Base-by-base conservation (phyloP, 208 protist species). In the Novymonas esmeraldas region DNA sequence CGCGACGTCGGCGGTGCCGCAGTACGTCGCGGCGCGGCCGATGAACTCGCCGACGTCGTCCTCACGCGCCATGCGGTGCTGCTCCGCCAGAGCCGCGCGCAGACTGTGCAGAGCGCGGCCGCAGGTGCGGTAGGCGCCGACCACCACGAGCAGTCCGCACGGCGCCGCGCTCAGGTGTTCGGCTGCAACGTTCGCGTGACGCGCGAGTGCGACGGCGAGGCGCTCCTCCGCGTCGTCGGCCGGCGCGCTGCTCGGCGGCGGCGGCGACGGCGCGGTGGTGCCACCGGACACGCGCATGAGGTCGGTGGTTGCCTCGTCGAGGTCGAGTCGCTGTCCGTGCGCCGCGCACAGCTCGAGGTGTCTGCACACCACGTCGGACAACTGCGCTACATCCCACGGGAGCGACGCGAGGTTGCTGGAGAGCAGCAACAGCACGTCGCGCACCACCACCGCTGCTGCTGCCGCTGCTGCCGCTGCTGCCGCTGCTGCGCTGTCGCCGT, bases 61-160 rank as follows among this genome's bases (percentile, higher is more conserved):
- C 31, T 85, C 74, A 38, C 79, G 75, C 14, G 72, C 67, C 50
- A 82, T 70, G 24, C 64, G 75, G 28, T 51, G 70, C 59, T 90
- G 84, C 66, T 70, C 74, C 58, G 88, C 85, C 68, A 84, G 78
- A 11, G 76, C 79, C 6, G 55, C 57, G 16, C 84, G 81, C 34
- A 95, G 70, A 13, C 41, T 22, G 42, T 76, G 64, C 0, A 95
- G 67, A 10, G 61, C 72, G 26, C 68, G 58, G 28, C 69, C 75
- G 28, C 90, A 72, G 10, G 71, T 86, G 46, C 84, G 81, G 52
- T 83, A 84, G 56, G 80, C 72, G 4, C 81, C 73, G 3, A 92
- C 64, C 5, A 95, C 54, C 18, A 95, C 42, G 44, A 95, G 54
- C 36, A 79, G 42, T 2, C 76, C 85, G 54, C 84, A 90, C 13